Conservation (phyloP, 768 basidiomycete species). For the Tricholoma terreum region DNA sequence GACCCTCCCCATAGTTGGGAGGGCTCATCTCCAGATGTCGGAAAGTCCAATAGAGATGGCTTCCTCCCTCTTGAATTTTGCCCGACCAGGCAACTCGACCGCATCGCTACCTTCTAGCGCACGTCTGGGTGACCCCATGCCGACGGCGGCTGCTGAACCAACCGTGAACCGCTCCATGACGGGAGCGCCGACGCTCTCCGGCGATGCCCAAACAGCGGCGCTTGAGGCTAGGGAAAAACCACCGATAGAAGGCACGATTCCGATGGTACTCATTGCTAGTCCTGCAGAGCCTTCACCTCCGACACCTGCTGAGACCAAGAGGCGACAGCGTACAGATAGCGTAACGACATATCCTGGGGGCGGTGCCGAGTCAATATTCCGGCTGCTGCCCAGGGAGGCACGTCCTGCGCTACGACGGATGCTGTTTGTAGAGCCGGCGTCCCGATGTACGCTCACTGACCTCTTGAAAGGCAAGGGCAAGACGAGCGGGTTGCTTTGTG, state of each 20-base stretch:
- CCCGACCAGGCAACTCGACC: slow-evolving; percentile 73
- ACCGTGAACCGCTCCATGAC: neutral
- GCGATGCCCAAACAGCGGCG: neutral
- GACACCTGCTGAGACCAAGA: slow-evolving; percentile 1
- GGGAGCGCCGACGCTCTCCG: slow-evolving; percentile 8
- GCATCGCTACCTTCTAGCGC: slow-evolving; percentile 53
- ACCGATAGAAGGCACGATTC: neutral
- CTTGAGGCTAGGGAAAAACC: neutral
- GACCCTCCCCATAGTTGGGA: slow-evolving; percentile 31
- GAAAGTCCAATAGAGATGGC: slow-evolving; percentile 60
- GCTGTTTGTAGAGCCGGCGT: slow-evolving; percentile 86
- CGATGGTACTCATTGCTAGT: slow-evolving; percentile 12
- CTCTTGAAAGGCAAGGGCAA: slow-evolving; percentile 80
- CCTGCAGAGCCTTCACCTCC: slow-evolving; percentile 3
- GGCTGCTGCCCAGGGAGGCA: slow-evolving; percentile 90
- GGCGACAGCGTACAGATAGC: slow-evolving; percentile 41
- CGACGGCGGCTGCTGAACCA: slow-evolving; percentile 15
- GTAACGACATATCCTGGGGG: slow-evolving; percentile 68
- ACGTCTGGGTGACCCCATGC: slow-evolving; percentile 25
- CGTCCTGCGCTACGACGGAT: slow-evolving; percentile 88
- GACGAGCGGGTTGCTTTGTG: slow-evolving; percentile 73
- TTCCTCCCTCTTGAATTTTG: slow-evolving; percentile 71
- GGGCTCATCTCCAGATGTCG: slow-evolving; percentile 18
- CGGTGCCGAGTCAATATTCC: slow-evolving; percentile 93
- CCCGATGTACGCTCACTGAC: slow-evolving; percentile 91